Conservation (phyloP, 129 eudicot genomes). For the Pseudognaphalium luteoalbum region DNA sequence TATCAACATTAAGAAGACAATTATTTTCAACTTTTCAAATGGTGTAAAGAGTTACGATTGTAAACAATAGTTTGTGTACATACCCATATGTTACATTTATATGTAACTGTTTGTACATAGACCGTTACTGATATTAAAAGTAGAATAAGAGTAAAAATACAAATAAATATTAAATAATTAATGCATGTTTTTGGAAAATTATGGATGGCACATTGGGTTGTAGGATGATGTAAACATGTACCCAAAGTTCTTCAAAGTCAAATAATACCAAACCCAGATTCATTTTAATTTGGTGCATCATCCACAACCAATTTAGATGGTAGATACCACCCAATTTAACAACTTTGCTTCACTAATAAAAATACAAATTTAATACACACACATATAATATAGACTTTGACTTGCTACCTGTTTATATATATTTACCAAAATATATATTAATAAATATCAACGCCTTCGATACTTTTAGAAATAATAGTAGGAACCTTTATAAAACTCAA, state of each 20-base stretch:
- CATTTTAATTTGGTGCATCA: conserved; percentile 37
- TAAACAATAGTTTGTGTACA: neutral
- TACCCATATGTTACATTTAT: neutral
- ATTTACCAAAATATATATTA: too few species aligned
- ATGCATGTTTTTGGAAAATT: neutral
- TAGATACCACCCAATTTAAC: conserved; percentile 34
- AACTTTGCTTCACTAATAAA: conserved; percentile 19
- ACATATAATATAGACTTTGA: neutral
- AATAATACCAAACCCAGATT: conserved; percentile 20
- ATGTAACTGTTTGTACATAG: neutral
- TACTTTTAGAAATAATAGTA: too few species aligned
- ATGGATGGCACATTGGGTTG: conserved; percentile 37
- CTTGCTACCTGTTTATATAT: conserved; percentile 2
- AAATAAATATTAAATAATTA: conserved; percentile 2
- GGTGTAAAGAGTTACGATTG: neutral
- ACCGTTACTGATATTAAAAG: neutral
- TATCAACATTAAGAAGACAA: neutral
- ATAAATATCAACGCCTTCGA: too few species aligned
- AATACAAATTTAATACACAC: neutral
- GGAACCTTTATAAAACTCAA: too few species aligned
- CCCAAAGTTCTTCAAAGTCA: conserved; percentile 27
- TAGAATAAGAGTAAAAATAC: neutral
- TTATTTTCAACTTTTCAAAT: neutral
- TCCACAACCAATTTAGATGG: conserved; percentile 37
- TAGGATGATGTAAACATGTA: conserved; percentile 29